Base-by-base conservation (phyloP, 164 flowering plant genomes). In the Santalum album region DNA sequence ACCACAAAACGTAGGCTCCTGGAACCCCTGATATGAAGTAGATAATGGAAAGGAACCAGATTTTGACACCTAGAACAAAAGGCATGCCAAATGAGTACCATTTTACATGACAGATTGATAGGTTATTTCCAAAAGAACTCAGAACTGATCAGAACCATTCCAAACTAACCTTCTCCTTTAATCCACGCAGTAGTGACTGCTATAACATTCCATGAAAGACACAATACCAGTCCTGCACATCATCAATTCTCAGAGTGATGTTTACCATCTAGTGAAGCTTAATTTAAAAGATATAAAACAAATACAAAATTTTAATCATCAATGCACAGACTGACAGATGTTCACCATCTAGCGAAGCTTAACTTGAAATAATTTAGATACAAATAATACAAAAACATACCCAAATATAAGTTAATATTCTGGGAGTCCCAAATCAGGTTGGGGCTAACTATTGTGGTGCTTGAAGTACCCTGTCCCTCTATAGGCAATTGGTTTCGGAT, bases 11-110 rank as follows among this genome's bases (percentile, higher is more conserved):
- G 71, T 90, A 94, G 24, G 70, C 95, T 65, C 92, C 89, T n/a
- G 99, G 99, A 66, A 84, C 89, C 29, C 96, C 97, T 0, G 95
- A 26, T 75, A 94, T 75, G 62, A 90, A 87, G 76, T 94, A 94
- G 65, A 94, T 90, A 43, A 87, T 59, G n/a, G 99, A 78, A 58
- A 94, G 91, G 70, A 94, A 73, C 97, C 97, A 90, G 51, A 86
- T 94, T 60, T 63, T 87, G 25, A 78, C 84, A 55, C 84, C 97
- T 94, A 58, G 35, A 76, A 54, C 1, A 54, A 24, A 25, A 32
- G 53, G 25, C 20, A 42, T 6, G 11, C 23, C 26, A 29, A 14
- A 36, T 56, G 54, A 25, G 42, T 56, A 34, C 11, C 45, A 17
- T 12, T 42, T 17, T 42, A 23, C 22, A 16, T 14, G n/a, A n/a